Base-by-base conservation (phyloP, 176 grass and related monocot species). In the Rhipidocladum racemiflorum region DNA sequence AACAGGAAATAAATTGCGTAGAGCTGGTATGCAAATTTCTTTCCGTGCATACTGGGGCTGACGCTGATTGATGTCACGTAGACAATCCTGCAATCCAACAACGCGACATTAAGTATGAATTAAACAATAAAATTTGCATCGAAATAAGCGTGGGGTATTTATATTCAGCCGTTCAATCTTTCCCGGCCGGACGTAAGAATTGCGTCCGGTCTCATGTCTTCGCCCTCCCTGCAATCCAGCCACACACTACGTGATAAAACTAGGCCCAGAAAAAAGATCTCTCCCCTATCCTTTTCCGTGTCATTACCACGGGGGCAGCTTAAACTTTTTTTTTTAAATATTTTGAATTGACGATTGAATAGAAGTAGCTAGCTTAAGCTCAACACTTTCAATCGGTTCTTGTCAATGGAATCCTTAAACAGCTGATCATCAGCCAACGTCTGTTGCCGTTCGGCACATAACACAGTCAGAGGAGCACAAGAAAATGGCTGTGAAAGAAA, bases 191-290 rank as follows among this genome's bases (percentile, higher is more conserved):
- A 9, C 20, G 1, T 10, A 3, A n/a, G 3, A 55, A 55, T 55
- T 55, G 53, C 43, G 3, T 29, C 23, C 18, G 14, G 11, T 42
- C 66, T 44, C 66, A 5, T 24, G 12, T 21, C 23, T 28, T 28
- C 21, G n/a, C 12, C 5, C 27, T 20, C 30, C 34, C 3, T 0
- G 13, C 43, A 12, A 44, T 44, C 43, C 53, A 39, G 32, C 53
- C 24, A 45, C 73, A n/a, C 4, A 29, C 39, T 29, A 3, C 18
- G 3, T 15, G 43, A 5, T 51, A 20, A 25, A 25, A 6, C 51
- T 4, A 34, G 60, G 60, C 27, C 76, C 59, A 34, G 76, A 79
- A 61, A 35, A 42, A 60, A 78, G 75, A 78, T 40, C 1, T 34
- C 18, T 34, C 17, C 75, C 30, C 0, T 9, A 1, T 36, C 1